phyloP scores from a whole-genome alignment of 805 yeast genomes.

The Teunomyces gatunensis region DNA sequence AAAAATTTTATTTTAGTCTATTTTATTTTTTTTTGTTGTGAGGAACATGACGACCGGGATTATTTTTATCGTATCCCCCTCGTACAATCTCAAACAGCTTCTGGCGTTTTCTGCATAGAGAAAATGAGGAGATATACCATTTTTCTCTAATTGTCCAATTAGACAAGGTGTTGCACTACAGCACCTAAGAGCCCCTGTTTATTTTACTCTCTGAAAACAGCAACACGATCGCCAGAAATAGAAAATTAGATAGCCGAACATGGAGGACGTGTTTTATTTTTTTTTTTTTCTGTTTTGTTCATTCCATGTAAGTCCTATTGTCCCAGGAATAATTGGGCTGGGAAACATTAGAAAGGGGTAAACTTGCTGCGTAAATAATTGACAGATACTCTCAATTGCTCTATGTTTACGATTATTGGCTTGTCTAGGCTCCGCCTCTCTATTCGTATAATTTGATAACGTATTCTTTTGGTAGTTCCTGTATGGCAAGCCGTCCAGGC shows the following conservation, averaged over 20 bases:
- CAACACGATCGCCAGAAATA: background rate
- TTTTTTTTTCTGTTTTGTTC: background rate
- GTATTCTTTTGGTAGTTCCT: background rate
- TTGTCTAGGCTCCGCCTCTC: too few species aligned
- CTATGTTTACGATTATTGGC: too few species aligned
- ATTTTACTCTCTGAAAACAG: background rate
- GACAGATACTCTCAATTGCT: too few species aligned
- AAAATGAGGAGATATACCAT: too few species aligned
- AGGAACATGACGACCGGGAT: too few species aligned
- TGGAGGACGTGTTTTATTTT: background rate
- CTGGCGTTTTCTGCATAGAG: too few species aligned
- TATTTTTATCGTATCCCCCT: too few species aligned
- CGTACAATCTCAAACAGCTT: too few species aligned
- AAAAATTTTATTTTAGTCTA: background rate
- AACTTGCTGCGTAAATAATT: too few species aligned
- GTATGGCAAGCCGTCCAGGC: background rate
- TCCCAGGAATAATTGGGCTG: too few species aligned
- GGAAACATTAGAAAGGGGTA: too few species aligned
- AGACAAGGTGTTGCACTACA: background rate
- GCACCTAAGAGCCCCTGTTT: background rate
- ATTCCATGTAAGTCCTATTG: background rate
- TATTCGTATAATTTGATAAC: too few species aligned
- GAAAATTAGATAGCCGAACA: background rate
- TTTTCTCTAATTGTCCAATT: background rate
- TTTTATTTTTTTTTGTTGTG: background rate